A percentile compares a stretch with the other conserved stretches of the same genome.
Conservation (phyloP, 441 rosid genomes). For the Populus hybrid region DNA sequence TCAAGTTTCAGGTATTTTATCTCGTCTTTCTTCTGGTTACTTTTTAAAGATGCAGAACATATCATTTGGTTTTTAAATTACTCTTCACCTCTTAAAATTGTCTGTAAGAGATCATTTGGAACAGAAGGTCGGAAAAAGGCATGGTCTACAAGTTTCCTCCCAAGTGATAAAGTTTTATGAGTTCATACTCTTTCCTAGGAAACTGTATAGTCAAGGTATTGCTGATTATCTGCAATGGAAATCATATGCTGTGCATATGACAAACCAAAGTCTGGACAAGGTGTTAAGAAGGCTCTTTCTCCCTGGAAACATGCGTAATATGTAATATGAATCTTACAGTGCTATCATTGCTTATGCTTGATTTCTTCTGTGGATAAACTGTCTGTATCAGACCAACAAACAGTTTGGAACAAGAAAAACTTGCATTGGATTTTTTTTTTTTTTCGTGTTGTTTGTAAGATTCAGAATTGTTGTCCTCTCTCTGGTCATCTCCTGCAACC, state of each 20-base stretch:
- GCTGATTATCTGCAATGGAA: not conserved
- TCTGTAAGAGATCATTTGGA: slow-evolving; percentile 88
- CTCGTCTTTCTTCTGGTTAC: not conserved
- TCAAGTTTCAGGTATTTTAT: not conserved
- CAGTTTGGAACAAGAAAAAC: not conserved
- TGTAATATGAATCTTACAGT: not conserved
- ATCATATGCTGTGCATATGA: not conserved
- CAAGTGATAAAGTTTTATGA: slow-evolving; percentile 63
- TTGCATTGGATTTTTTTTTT: too few species aligned
- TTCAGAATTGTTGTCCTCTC: not conserved
- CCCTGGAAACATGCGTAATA: not conserved
- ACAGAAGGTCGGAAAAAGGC: slow-evolving; percentile 85
- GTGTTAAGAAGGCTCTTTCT: slow-evolving; percentile 11
- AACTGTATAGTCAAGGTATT: slow-evolving; percentile 89
- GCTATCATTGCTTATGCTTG: not conserved
- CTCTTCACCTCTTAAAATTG: slow-evolving; percentile 11
- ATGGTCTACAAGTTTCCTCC: slow-evolving; percentile 67
- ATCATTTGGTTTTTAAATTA: not conserved
- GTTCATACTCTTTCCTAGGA: slow-evolving; percentile 80
- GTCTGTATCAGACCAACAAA: not conserved
- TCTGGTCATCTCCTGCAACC: not conserved
- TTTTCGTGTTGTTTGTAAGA: not conserved
- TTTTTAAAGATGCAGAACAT: not conserved
- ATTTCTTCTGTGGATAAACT: not conserved
- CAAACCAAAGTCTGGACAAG: not conserved